Base-by-base conservation (phyloP, 768 basidiomycete genomes). In the Trametes cubensis region DNA sequence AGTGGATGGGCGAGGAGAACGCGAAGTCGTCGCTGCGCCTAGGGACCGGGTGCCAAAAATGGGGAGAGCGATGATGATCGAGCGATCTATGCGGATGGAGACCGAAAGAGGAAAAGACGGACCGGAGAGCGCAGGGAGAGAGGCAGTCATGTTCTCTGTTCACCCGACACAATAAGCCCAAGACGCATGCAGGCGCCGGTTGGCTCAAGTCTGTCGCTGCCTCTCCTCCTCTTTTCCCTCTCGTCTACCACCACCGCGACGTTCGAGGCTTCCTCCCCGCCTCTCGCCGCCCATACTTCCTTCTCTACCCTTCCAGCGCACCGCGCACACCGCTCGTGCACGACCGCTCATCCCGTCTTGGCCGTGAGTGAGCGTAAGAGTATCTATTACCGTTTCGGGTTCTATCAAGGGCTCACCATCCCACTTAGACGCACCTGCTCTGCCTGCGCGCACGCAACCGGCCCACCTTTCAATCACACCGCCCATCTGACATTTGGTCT, bases 101-200 rank as follows among this genome's bases (percentile, higher is more conserved):
- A 47, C 49, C 20, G 28, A 39, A 40, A 59, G 26, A 59, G 40
- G 54, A 47, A 25, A 61, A 46, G 46, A 14, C 28, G 40, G 60
- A 34, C 28, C 53, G 54, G 46, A 44, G 47, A 49, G 44, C 49
- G 26, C 39, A 46, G 17, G 47, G 39, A 21, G 48, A 17, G 34
- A 54, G 30, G 13, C 18, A 21, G 47, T 59, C 41, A 51, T 50
- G 53, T 13, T 40, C 38, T n/a, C 44, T 52, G 55, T 25, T 55
- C 61, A 48, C 38, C 38, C 39, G 57, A 60, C 58, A 64, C 63
- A 64, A 64, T 64, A 64, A 64, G 59, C 58, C 54, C 48, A 44
- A 52, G 63, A 44, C 58, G 58, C 63, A 34, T 34, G 34, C 34
- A 34, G 34, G 10, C 34, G 34, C 58, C 55, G 44, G 26, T 11